These are phyloP conservation scores for Alternaria tenuissima DNA, from an alignment of 2,329 filamentous ascomycete species.

Conservation along the genomic window DNA sequence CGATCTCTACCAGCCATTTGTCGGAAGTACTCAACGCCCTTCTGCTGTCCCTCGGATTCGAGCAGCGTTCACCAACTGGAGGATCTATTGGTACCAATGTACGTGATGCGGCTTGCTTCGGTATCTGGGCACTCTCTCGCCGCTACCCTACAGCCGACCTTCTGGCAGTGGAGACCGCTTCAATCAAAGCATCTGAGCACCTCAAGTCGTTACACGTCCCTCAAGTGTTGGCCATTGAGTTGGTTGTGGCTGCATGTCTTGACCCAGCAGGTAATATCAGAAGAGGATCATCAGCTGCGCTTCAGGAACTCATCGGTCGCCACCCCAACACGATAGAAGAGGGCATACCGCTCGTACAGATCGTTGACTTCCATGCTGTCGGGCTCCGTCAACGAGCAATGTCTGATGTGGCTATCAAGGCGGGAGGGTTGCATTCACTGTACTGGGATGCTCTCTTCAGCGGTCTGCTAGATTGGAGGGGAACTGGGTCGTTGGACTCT, in stretches of 20 bases:
- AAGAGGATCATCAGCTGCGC: constrained; percentile 87
- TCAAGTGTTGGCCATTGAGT: constrained; percentile 80
- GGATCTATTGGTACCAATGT: constrained; percentile 87
- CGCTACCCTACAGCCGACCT: constrained; percentile 86
- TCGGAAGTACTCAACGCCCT: constrained; percentile 78
- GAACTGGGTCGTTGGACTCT: constrained; percentile 81
- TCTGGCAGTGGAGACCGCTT: constrained; percentile 63
- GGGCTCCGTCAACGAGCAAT: constrained; percentile 86
- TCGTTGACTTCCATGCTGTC: constrained; percentile 91
- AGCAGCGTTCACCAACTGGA: constrained; percentile 87
- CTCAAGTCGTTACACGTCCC: constrained; percentile 61
- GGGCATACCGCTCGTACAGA: constrained; percentile 86
- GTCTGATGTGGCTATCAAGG: constrained; percentile 74
- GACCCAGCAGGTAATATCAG: constrained; percentile 94
- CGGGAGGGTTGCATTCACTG: constrained; percentile 68
- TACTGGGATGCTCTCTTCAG: constrained; percentile 76
- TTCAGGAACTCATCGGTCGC: constrained; percentile 92
- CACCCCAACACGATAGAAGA: constrained; percentile 85
- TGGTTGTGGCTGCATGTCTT: constrained; percentile 82
- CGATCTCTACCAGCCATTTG: constrained; percentile 75
- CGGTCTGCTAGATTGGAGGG: constrained; percentile 83
- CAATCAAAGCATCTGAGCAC: constrained; percentile 55
- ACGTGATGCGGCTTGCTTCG: constrained; percentile 93
- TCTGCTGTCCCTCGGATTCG: constrained; percentile 82
- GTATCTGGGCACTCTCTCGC: constrained; percentile 89